Conservation (phyloP, 495 filamentous ascomycete species). For the Aspergillus bridgeri region DNA sequence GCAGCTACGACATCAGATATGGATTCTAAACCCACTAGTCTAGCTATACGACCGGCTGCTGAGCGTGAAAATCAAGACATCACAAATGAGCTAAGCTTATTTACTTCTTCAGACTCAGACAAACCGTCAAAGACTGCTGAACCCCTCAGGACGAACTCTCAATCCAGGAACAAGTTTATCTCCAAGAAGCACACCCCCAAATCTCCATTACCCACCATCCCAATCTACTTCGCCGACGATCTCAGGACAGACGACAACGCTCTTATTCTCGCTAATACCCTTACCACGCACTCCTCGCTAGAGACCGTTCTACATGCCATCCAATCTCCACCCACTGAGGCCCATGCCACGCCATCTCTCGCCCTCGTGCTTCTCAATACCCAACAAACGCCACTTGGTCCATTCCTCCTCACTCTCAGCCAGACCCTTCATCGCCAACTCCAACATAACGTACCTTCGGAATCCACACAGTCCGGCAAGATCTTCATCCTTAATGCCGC, state of each 20-base stretch:
- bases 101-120: too few relatives aligned
- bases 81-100: not conserved
- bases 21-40: not conserved
- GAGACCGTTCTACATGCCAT: not conserved
- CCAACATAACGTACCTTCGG: not conserved
- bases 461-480: constrained; percentile 18
- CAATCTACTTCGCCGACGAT: not conserved
- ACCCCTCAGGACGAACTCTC: too few relatives aligned
- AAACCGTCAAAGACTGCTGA: too few relatives aligned
- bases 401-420: constrained; percentile 23
- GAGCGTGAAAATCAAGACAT: not conserved
- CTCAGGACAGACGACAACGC: not conserved
- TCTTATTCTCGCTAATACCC: not conserved
- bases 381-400: constrained; percentile 16
- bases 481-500: constrained; percentile 35
- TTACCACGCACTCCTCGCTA: not conserved
- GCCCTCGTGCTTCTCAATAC: constrained; percentile 6
- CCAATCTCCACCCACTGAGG: not conserved
- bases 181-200: not conserved
- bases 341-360: not conserved
- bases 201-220: not conserved
- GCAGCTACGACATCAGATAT: not conserved
- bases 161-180: not conserved
- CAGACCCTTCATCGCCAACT: constrained; percentile 14
- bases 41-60: not conserved